Base-by-base conservation (phyloP, 768 basidiomycete genomes). In the Phylloporus scabripes region DNA sequence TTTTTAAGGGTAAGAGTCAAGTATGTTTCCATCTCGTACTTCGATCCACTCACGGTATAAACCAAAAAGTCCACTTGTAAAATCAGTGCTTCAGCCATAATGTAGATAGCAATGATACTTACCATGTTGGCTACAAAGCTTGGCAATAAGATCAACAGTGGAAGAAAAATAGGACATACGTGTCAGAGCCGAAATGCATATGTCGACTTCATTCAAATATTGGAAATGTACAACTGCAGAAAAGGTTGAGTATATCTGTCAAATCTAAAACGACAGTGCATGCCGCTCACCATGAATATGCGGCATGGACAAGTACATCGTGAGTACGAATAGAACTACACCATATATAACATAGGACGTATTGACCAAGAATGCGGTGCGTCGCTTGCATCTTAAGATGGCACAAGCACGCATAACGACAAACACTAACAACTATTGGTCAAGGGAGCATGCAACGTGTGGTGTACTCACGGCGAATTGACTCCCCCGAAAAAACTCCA, bases 371-470 rank as follows among this genome's bases (percentile, higher is more conserved):
- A 24, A 5, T 6, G 26, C n/a, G 3, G 54, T 4, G 17, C 15
- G 12, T 14, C 39, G 58, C 6, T 33, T 34, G 32, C 46, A 56
- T 17, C 63, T 45, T 34, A 55, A 31, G 20, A 65, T 56, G 12
- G 61, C 64, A 37, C 59, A 65, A 7, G 51, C 49, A 1, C 64
- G 63, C 34, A 63, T 33, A 12, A 54, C 50, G 3, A 67, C 61
- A 36, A 65, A 49, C 14, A 67, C 64, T 65, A 23, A n/a, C n/a
- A n/a, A n/a, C n/a, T n/a, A n/a, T n/a, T n/a, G n/a, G n/a, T n/a
- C n/a, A n/a, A n/a, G n/a, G n/a, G n/a, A n/a, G n/a, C n/a, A n/a
- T n/a, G n/a, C n/a, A n/a, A n/a, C n/a, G n/a, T n/a, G n/a, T n/a
- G 6, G 12, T 10, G 20, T 20, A 50, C 57, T 29, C 32, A 57